Base-by-base conservation (phyloP, 768 basidiomycete genomes). In the Nidularia pulvinata region DNA sequence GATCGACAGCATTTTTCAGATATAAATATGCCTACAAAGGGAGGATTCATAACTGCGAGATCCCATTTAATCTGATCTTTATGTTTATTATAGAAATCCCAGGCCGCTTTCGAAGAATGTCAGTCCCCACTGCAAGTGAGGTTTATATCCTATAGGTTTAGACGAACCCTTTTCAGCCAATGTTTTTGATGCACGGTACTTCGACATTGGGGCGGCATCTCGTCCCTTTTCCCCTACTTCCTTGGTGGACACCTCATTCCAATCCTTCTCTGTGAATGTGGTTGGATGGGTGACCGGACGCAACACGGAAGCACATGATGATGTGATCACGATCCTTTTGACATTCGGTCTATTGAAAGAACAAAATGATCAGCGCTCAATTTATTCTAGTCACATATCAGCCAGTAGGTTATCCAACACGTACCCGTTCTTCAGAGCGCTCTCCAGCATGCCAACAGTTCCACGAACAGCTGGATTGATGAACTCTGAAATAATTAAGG, bases 11-110 rank as follows among this genome's bases (percentile, higher is more conserved):
- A 25, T 25, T 25, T 25, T 25, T 25, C 25, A 25, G 4, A 42
- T 11, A 42, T 11, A 42, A 16, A 42, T 22, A 7, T 25, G 51
- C 60, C 48, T 48, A 80, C 77, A 48, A 67, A 78, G 16, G 83
- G 79, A 13, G 83, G 83, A 58, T 77, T 77, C 49, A 83, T 55
- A 6, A 75, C 75, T 0, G 71, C 68, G 22, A 85, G 58, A 53
- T 84, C 84, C 75, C 76, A 83, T 9, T 63, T 64, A 16, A 62
- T 66, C 44, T 75, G 65, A 39, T 67, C 48, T 46, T 75, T 69
- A 51, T 78, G 55, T 55, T 62, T 52, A 16, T 65, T 52, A 7
- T 55, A 59, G 49, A 73, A 73, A 4, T 69, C 61, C 71, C 69
- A 74, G 22, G 69, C 68, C 11, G 77, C 75, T 75, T 33, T 7